Percentiles rank a stretch among this genome's conserved stretches.
Evolutionary conservation across 2,329 filamentous ascomycete genomes (phyloP).

Genomic region (Aaosphaeria pasadenensis): DNA sequence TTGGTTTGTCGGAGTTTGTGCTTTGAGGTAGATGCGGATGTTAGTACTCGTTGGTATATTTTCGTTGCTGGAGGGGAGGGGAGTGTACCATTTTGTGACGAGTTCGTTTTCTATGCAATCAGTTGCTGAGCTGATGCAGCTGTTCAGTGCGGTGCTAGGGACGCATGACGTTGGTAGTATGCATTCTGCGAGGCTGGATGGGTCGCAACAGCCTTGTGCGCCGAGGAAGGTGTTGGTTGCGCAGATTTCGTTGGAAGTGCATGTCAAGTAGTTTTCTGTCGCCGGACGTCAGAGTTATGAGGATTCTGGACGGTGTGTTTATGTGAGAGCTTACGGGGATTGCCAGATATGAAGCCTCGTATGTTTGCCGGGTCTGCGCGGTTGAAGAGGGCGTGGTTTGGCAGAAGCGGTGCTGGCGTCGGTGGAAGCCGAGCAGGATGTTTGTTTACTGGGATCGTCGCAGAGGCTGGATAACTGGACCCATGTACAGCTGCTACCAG

Average conservation of each 20-base stretch:
- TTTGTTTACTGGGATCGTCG: too few species aligned
- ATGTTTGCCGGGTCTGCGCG: constrained; percentile 7
- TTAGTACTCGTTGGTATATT: too few species aligned
- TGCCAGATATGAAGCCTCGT: constrained; percentile 17
- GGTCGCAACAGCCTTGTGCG: constrained; percentile 34
- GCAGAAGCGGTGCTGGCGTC: constrained; percentile 20
- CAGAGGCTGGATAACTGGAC: too few species aligned
- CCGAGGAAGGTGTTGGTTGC: constrained; percentile 30
- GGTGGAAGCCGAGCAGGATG: constrained; percentile 16
- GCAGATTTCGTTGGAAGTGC: constrained; percentile 21
- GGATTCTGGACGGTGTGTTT: neutral
- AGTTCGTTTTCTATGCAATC: constrained; percentile 20
- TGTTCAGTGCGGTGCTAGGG: constrained; percentile 3
- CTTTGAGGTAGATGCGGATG: constrained; percentile 2
- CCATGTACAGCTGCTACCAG: constrained; percentile 13
- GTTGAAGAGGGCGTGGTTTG: constrained; percentile 20
- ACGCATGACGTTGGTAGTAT: constrained; percentile 31
- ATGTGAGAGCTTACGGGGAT: constrained; percentile 15
- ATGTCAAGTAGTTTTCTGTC: constrained; percentile 28
- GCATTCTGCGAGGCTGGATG: constrained; percentile 16
- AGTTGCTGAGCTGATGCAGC: constrained; percentile 25
- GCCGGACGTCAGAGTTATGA: constrained; percentile 3
- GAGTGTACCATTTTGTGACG: constrained; percentile 26
- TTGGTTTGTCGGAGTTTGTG: constrained; percentile 14
- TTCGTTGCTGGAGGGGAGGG: neutral